Base-by-base conservation (phyloP, 2,329 filamentous ascomycete genomes). In the Zymoseptoria passerinii region DNA sequence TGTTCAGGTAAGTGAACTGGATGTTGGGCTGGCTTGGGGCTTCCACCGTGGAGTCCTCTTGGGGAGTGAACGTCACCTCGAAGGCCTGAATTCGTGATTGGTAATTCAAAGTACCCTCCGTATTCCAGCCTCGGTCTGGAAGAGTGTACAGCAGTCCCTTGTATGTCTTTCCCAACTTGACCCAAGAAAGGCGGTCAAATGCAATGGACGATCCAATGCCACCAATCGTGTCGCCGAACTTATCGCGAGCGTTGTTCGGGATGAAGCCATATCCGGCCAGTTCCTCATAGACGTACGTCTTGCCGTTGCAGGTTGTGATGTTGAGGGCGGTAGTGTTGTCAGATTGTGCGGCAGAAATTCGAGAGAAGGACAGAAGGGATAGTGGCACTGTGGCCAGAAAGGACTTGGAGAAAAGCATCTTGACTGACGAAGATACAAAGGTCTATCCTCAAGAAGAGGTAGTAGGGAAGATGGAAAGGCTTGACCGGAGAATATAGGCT, bases 41-140 rank as follows among this genome's bases (percentile, higher is more conserved):
- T 1, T 73, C 71, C 1, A 78, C 72, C 0, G 81, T 82, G 2
- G 84, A 82, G 13, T 75, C 69, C 1, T 74, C 71, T 2, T 77
- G 74, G 2, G 83, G 79, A 0, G 78, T 81, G 65, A 89, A 80
- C 1, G 76, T 78, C 52, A 90, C 75, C 53, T 75, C 70, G 69
- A 89, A 85, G 68, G 87, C 86, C 71, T 90, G 87, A 28, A 90
- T 78, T 35, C 87, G 80, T 2, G 81, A 79, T 63, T 88, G 82
- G 69, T 80, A 88, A 69, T 88, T 88, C 18, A 86, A 64, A 8
- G 86, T 89, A 40, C 44, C 56, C 65, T 88, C 76, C 0, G 86
- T 89, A 67, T 90, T 89, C 85, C 87, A 90, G 44, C 87, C 87
- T 7, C 65, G 53, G 51, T 67, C 66, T 1, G 87, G 86, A 16